A percentile compares a stretch with the other conserved stretches of the same genome.
phyloP scores from a whole-genome alignment of 257 asterid genomes.

The Solanum pinnatisectum region DNA sequence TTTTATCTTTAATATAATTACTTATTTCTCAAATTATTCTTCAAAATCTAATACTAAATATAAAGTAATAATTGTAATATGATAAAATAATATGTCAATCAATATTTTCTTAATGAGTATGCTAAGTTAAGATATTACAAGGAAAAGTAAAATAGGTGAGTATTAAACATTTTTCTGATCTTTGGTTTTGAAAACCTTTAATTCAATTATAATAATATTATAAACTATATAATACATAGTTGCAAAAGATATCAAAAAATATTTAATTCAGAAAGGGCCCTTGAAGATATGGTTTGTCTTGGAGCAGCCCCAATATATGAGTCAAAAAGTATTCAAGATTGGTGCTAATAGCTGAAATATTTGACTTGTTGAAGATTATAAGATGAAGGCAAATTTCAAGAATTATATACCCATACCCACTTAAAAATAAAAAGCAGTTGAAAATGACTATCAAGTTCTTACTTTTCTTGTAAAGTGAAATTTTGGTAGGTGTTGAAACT shows the following conservation, averaged over 20 bases:
- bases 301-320: not conserved
- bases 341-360: not conserved
- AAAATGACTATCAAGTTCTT: not conserved
- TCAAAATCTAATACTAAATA: no score
- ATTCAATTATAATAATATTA: not conserved
- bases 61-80: accelerated
- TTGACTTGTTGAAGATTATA: not conserved
- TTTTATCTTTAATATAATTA: no score
- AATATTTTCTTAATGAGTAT: no score
- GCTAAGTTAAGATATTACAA: not conserved
- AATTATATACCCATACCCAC: not conserved
- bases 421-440: not conserved
- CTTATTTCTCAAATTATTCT: no score
- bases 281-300: not conserved
- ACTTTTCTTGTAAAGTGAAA: not conserved
- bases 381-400: not conserved
- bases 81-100: no score
- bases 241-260: not conserved
- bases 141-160: no score
- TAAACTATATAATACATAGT: not conserved
- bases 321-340: not conserved
- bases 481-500: not conserved
- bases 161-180: not conserved
- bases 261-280: not conserved
- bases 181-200: not conserved